Percentiles rank a stretch among this genome's conserved stretches.
Evolutionary conservation across 495 filamentous ascomycete species (phyloP).

Genomic region (Pseudomonodictys pantanalensis): DNA sequence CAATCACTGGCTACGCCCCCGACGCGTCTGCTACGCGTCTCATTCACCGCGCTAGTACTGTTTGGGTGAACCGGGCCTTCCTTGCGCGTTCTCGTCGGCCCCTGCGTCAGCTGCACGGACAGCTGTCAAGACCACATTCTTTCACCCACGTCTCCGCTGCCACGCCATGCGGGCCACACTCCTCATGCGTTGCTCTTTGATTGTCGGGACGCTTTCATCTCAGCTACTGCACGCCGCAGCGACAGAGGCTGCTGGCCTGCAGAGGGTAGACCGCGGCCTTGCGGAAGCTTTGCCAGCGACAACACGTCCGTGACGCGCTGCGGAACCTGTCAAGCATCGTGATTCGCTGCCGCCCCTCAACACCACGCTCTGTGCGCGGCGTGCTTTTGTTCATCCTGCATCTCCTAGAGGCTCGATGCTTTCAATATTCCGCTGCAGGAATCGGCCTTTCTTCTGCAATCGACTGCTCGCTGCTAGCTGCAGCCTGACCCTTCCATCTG

Average conservation of each 20-base stretch:
- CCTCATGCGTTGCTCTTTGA: background rate
- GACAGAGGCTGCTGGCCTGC: background rate
- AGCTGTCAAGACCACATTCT: constrained; percentile 21
- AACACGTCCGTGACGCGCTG: background rate
- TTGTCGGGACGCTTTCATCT: background rate
- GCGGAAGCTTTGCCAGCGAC: background rate
- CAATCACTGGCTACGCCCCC: background rate
- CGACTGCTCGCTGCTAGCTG: background rate
- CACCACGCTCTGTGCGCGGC: background rate
- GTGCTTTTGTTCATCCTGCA: too few relatives aligned
- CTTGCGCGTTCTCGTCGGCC: constrained; percentile 7
- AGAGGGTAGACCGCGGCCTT: background rate
- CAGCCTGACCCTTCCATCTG: background rate
- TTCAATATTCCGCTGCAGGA: background rate
- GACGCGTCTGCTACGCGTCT: constrained; percentile 11
- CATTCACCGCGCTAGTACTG: background rate
- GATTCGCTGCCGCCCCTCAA: background rate
- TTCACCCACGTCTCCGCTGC: constrained; percentile 1
- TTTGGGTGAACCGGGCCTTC: background rate
- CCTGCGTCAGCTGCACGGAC: constrained; percentile 30
- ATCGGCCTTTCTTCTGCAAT: background rate
- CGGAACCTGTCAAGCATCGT: background rate
- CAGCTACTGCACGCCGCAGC: constrained; percentile 3
- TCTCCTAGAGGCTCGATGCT: too few relatives aligned
- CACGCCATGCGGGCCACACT: constrained; percentile 1